Base-by-base conservation (phyloP, 805 yeast genomes). In the Sugiyamaella boreocaroliniensis region DNA sequence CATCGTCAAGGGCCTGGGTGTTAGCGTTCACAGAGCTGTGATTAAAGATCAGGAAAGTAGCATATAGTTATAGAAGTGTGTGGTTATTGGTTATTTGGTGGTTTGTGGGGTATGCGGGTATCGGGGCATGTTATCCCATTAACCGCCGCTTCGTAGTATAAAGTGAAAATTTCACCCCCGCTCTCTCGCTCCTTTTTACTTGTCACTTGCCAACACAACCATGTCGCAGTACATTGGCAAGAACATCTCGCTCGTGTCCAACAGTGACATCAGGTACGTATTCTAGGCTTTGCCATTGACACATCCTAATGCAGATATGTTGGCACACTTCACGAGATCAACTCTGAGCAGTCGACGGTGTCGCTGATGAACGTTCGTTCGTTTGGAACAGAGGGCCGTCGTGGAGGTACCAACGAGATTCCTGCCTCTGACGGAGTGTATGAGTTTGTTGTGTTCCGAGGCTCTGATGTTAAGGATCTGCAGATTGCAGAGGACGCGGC, bases 201-300 rank as follows among this genome's bases (percentile, higher is more conserved):
- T 32, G 12, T 14, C n/a, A 32, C n/a, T 32, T 32, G 37, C 37
- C 5, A 32, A 32, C 37, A 45, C 20, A n/a, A 46, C 46, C 16
- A 93, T 93, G 98, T 85, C 97, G 45, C 89, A 89, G 65, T 90
- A 85, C 69, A 86, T 89, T 60, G 98, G 98, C 9, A 88, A 88
- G 68, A 84, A 92, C 49, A 88, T 89, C 61, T 82, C 93, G 22
- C 75, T 89, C 66, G 79, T 86, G 57, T 84, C 95, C 54, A 81
- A 80, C 65, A 83, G 86, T 61, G 88, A 87, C 40, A 83, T 86
- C 55, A 76, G 82, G 75, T 75, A 66, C 45, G 77, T 65, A 16
- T 15, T 14, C 15, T 22, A 6, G 29, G 14, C 8, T 2, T n/a
- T 10, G 47, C 19, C 32, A 22, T 32, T 15, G 34, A 14, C 48